phyloP scores from a whole-genome alignment of 306 rosid species.

The Citrullus colocynthis region DNA sequence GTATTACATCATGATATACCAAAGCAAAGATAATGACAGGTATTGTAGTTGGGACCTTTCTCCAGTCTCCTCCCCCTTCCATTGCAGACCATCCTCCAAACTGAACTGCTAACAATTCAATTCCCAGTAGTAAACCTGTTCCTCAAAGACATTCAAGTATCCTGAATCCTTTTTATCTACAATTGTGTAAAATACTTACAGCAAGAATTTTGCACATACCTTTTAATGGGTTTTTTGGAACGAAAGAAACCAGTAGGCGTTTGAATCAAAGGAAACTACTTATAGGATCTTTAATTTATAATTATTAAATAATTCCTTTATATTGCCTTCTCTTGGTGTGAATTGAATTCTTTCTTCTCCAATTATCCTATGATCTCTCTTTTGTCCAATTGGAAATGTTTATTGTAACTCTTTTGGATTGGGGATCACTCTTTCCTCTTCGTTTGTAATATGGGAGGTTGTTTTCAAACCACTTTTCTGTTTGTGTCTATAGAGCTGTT shows the following conservation, averaged over 20 bases:
- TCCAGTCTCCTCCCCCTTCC: conserved; percentile 39
- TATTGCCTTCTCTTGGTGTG: no score
- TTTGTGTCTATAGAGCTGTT: neutral
- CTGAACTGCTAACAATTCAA: conserved; percentile 38
- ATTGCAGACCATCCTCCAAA: conserved; percentile 51
- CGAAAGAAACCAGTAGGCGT: no score
- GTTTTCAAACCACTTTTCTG: neutral
- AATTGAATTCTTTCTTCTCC: no score
- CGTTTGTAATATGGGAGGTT: neutral
- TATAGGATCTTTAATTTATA: no score
- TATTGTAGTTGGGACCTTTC: conserved; percentile 37
- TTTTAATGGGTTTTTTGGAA: no score
- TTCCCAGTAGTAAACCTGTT: conserved; percentile 46
- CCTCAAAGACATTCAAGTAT: neutral
- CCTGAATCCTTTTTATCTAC: neutral
- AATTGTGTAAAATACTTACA: neutral
- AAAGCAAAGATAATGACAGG: conserved; percentile 54
- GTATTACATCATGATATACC: conserved; percentile 62
- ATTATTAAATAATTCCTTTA: no score
- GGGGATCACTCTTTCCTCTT: no score
- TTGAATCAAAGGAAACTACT: no score
- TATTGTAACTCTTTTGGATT: no score
- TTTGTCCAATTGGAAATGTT: no score
- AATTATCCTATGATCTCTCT: no score
- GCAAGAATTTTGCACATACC: neutral